phyloP scores from a whole-genome alignment of 805 yeast species.

The Tetrapisispora namnaoensis region DNA sequence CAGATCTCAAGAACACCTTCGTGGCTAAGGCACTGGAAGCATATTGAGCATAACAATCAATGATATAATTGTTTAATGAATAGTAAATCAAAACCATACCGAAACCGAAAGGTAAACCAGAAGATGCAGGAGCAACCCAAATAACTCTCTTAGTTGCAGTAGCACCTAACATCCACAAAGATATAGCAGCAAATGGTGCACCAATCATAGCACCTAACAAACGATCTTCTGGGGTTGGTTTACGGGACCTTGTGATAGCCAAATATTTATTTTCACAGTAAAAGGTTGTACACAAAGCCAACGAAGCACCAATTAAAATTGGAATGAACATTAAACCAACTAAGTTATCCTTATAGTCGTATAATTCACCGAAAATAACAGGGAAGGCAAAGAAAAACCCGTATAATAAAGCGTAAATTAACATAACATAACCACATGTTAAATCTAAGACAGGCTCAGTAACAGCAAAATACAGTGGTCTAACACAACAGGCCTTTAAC shows the following conservation, averaged over 20 bases:
- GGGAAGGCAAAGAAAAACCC: constrained; percentile 96
- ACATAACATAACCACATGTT: constrained; percentile 76
- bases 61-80: constrained; percentile 72
- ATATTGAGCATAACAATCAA: constrained; percentile 76
- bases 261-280: constrained; percentile 55
- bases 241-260: constrained; percentile 41
- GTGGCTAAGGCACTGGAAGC: constrained; percentile 79
- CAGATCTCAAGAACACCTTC: constrained; percentile 67
- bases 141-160: constrained; percentile 59
- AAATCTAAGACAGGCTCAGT: constrained; percentile 81
- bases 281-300: constrained; percentile 70
- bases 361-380: constrained; percentile 68
- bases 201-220: constrained; percentile 75
- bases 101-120: constrained; percentile 74
- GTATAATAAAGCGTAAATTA: constrained; percentile 81
- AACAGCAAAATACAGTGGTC: constrained; percentile 69
- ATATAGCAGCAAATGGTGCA: constrained; percentile 72
- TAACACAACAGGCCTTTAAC: constrained; percentile 56
- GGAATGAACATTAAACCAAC: constrained; percentile 87
- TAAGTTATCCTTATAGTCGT: constrained; percentile 66
- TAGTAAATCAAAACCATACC: constrained; percentile 71
- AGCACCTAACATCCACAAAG: constrained; percentile 72
- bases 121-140: constrained; percentile 72
- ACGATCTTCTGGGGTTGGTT: constrained; percentile 72
- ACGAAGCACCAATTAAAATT: constrained; percentile 73